These are phyloP conservation scores for Rhododendron simsii DNA, from an alignment of 148 eudicot genomes.

Conservation along the genomic window DNA sequence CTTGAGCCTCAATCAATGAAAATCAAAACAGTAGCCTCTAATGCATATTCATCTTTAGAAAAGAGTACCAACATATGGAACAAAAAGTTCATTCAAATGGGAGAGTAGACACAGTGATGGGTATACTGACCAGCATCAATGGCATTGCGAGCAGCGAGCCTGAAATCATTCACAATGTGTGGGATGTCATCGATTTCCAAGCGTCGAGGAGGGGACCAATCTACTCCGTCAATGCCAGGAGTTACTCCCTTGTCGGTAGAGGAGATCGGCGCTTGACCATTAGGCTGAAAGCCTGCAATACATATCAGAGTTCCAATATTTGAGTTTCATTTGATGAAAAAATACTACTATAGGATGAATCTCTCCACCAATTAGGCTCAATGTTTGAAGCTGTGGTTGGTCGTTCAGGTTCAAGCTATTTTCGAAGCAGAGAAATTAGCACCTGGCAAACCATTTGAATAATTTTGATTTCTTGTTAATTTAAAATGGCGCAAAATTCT, in stretches of 20 bases:
- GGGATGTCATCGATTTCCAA: slow-evolving; percentile 29
- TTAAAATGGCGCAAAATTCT: neutral
- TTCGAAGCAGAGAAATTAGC: neutral
- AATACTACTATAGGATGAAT: neutral
- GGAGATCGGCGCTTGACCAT: slow-evolving; percentile 33
- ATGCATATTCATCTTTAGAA: neutral
- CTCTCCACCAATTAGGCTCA: neutral
- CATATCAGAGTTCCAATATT: neutral
- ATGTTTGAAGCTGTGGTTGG: neutral
- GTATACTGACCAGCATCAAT: slow-evolving; percentile 29
- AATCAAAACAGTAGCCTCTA: neutral
- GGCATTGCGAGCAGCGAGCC: slow-evolving; percentile 33
- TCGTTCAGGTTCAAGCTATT: neutral
- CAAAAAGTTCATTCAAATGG: neutral
- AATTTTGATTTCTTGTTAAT: neutral
- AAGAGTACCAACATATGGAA: neutral
- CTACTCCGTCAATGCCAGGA: slow-evolving; percentile 18
- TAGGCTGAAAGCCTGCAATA: slow-evolving; percentile 26
- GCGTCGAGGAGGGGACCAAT: slow-evolving; percentile 29
- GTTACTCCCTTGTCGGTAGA: slow-evolving; percentile 22
- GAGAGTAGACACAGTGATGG: neutral
- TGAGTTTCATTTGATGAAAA: neutral
- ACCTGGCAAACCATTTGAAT: neutral
- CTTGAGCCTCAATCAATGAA: neutral
- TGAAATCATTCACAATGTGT: slow-evolving; percentile 25